Evolutionary conservation across 345 rosid genomes (phyloP).

Genomic region (Syzygium jambos): DNA sequence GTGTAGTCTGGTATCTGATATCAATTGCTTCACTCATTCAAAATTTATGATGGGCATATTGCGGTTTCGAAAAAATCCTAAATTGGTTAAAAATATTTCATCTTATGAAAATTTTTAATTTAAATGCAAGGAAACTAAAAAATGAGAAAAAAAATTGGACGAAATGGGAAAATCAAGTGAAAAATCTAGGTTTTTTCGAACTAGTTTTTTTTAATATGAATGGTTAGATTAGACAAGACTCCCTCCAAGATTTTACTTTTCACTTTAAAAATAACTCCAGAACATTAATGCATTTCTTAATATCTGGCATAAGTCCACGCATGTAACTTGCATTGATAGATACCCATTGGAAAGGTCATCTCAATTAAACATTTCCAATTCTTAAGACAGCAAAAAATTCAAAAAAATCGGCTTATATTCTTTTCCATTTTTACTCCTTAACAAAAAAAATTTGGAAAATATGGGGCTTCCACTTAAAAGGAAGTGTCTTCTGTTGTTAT

Average conservation of each 20-base stretch:
- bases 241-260: neutral
- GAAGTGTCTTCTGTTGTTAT: neutral
- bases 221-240: neutral
- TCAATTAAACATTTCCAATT: neutral
- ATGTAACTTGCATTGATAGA: neutral
- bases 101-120: neutral
- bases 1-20: neutral
- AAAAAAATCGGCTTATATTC: neutral
- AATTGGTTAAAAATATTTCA: neutral
- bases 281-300: neutral
- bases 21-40: neutral
- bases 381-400: neutral
- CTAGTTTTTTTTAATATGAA: neutral
- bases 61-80: neutral
- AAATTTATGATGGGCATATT: neutral
- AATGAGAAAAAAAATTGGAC: neutral
- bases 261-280: neutral
- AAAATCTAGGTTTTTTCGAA: neutral
- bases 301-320: neutral
- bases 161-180: neutral
- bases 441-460: rapidly evolving
- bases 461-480: neutral
- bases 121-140: rapidly evolving
- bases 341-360: neutral
- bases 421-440: neutral